Conservation (phyloP, 2,329 filamentous ascomycete genomes). For the Monilinia aucupariae region DNA sequence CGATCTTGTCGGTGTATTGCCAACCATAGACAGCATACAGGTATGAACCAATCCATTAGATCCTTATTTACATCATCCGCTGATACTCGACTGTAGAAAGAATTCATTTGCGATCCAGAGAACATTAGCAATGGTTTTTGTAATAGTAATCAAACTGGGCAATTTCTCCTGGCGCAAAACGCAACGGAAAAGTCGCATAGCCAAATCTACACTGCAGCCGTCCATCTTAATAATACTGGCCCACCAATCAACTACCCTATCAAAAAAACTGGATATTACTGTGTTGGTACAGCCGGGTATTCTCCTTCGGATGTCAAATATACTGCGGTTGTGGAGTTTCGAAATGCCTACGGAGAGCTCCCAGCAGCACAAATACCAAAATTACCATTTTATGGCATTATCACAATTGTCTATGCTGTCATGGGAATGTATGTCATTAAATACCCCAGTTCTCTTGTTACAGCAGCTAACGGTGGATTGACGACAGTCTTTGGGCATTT, state of each 20-base stretch:
- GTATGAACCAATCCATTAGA: conserved; percentile 39
- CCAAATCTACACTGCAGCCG: conserved; percentile 70
- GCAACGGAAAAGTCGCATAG: conserved; percentile 65
- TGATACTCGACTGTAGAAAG: conserved; percentile 43
- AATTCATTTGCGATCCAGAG: conserved; percentile 71
- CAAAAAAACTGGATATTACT: conserved; percentile 92
- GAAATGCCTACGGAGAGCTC: conserved; percentile 93
- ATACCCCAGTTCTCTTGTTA: conserved; percentile 13
- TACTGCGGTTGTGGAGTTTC: conserved; percentile 78
- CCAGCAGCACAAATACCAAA: conserved; percentile 95
- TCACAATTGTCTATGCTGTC: conserved; percentile 89
- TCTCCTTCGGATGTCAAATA: conserved; percentile 59
- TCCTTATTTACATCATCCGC: conserved; percentile 20
- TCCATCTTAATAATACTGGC: conserved; percentile 70
- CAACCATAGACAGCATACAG: conserved; percentile 48
- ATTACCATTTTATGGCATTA: conserved; percentile 90
- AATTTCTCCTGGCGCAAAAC: conserved; percentile 77
- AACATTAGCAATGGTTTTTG: conserved; percentile 66
- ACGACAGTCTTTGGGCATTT: conserved; percentile 75
- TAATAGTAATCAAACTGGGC: conserved; percentile 68
- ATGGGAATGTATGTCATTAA: conserved; percentile 57
- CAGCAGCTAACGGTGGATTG: conserved; percentile 15
- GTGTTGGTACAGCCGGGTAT: conserved; percentile 73
- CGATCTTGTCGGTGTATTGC: conserved; percentile 65
- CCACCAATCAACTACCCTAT: conserved; percentile 74